These are phyloP conservation scores for Malus hybrid DNA, from an alignment of 331 rosid species.

Conservation along the genomic window DNA sequence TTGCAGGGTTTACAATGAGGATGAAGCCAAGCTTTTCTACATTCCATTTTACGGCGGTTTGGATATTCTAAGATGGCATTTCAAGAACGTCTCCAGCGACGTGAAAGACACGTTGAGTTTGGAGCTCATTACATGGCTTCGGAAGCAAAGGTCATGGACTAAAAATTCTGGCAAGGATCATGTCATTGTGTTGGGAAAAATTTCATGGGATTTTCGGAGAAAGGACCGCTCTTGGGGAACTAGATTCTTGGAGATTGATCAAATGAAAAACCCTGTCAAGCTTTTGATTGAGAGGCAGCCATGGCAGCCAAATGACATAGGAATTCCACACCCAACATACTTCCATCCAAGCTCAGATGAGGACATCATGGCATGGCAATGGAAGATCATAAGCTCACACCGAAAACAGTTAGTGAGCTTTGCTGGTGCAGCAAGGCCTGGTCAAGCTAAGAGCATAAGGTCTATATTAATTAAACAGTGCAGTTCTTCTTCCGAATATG, in stretches of 20 bases:
- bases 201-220: conserved; percentile 89
- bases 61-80: conserved; percentile 74
- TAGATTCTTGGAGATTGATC: conserved; percentile 49
- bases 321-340: conserved; percentile 76
- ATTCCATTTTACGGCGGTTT: conserved; percentile 81
- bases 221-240: conserved; percentile 51
- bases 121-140: conserved; percentile 62
- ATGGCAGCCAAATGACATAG: conserved; percentile 76
- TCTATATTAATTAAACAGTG: conserved; percentile 60
- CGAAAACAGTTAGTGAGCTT: conserved; percentile 49
- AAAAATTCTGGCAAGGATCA: conserved; percentile 64
- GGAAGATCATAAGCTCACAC: conserved; percentile 33
- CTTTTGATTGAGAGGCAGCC: conserved; percentile 84
- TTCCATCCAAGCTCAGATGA: conserved; percentile 73
- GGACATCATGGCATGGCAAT: conserved; percentile 61
- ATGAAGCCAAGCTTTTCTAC: conserved; percentile 63
- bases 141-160: conserved; percentile 43
- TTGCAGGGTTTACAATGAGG: conserved; percentile 50
- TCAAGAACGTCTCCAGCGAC: conserved; percentile 58
- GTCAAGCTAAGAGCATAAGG: conserved; percentile 42
- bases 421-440: conserved; percentile 63
- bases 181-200: conserved; percentile 72
- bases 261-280: conserved; percentile 67
- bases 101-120: conserved; percentile 53
- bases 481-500: conserved; percentile 7